Evolutionary conservation across 2,329 filamentous ascomycete genomes (phyloP), one percentile per base, ranked within the genome.

Genomic region (Juglanconis juglandina): DNA sequence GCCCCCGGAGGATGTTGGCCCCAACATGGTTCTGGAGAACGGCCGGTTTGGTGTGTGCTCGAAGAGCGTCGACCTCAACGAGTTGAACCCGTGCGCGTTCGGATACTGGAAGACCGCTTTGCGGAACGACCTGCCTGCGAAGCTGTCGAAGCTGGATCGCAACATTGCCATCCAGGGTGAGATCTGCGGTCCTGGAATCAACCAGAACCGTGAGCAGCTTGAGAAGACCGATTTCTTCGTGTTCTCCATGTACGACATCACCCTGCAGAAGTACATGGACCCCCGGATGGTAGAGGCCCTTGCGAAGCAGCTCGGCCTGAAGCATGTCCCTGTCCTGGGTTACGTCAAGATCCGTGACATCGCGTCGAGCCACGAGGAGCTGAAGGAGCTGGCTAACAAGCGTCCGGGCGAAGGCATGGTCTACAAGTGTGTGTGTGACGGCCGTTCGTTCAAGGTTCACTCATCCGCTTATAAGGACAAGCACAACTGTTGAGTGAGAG

Each of bases 31-130:
- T 2, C 66, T 66, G 6, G 54, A 56, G 3, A 68, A 65, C 24
- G 71, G 70, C 32, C 67, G 71, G 1, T 65, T 73, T 7, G 72
- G 71, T 24, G 71, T 74, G 7, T 74, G 72, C 63, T 69, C 68
- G 11, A 65, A 66, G 39, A 68, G 67, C 33, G 24, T 58, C 6
- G 70, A 73, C 39, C 56, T 71, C 10, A 53, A 65, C n/a, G 64
- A 68, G 62, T 42, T 53, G 8, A 58, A 60, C 7, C 17, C 55
- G 17, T 11, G 39, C 13, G n/a, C 4, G 1, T 33, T 39, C 17
- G 56, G 14, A 11, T 73, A 64, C 62, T 73, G 70, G 71, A 52
- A 61, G 11, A 59, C 65, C 1, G 67, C 70, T 1, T 49, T 68
- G 10, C 50, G 48, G 30, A 53, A 66, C 42, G 47, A 61, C n/a